phyloP scores from a whole-genome alignment of 176 grass and related monocot species.

The Elymus sibiricus region DNA sequence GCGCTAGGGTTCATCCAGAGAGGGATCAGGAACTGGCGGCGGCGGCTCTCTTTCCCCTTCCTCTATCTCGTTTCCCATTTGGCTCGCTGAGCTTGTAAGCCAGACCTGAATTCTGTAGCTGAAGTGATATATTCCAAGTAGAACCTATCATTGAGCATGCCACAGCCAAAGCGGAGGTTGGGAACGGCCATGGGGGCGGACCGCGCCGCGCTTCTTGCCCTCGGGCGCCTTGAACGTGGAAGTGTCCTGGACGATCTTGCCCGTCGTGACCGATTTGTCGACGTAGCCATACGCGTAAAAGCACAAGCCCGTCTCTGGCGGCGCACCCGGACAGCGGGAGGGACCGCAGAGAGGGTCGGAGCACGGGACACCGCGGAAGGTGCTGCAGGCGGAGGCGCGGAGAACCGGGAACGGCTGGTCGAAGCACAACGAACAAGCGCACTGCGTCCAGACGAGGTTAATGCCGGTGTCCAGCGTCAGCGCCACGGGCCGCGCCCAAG shows the following conservation, averaged over 20 bases:
- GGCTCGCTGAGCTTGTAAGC: no score
- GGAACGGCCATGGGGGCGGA: not conserved
- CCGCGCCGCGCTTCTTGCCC: not conserved
- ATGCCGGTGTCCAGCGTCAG: conserved; percentile 57
- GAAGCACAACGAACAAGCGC: conserved; percentile 40
- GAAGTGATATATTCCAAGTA: no score
- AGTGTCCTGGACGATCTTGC: conserved; percentile 38
- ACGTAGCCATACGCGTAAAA: conserved; percentile 29
- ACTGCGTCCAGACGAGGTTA: conserved; percentile 70
- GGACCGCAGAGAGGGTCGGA: conserved; percentile 14
- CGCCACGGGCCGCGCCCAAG: not conserved
- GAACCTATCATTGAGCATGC: conserved; percentile 40
- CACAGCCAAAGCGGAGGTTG: conserved; percentile 45
- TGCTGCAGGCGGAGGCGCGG: conserved; percentile 12
- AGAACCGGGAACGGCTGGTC: conserved; percentile 14
- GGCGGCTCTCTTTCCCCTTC: no score
- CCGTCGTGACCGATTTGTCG: conserved; percentile 27
- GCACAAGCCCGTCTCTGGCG: not conserved
- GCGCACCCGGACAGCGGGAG: conserved; percentile 20
- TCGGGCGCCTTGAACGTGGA: conserved; percentile 27
- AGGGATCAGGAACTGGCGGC: no score
- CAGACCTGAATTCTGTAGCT: no score
- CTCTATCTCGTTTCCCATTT: not conserved
- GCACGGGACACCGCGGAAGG: conserved; percentile 8
- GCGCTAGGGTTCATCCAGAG: no score